Conservation (phyloP, 345 rosid species). For the Lepidium aucheri region DNA sequence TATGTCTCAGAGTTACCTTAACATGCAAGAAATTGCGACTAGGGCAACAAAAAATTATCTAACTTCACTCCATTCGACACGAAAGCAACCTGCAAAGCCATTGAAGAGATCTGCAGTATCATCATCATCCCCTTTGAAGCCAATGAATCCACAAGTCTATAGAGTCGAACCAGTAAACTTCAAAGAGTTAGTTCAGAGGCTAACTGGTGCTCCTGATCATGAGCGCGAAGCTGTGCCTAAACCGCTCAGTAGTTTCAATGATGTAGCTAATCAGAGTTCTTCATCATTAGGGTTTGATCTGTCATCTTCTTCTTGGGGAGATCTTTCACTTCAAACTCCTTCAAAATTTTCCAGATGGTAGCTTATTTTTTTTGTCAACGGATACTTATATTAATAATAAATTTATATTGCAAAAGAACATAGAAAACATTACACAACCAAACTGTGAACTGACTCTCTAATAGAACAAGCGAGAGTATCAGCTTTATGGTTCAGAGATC, state of each 20-base stretch:
- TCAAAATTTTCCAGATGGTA: constrained; percentile 10
- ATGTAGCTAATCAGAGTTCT: constrained; percentile 1
- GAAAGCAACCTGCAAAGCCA: constrained; percentile 46
- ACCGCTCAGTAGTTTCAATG: neutral
- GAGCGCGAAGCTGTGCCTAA: constrained; percentile 8
- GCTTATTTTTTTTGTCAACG: no score
- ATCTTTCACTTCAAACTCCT: constrained; percentile 14
- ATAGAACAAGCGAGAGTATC: no score
- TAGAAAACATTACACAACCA: no score
- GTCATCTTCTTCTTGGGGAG: constrained; percentile 15
- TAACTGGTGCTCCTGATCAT: constrained; percentile 48
- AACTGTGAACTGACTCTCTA: no score
- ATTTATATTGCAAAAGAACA: no score
- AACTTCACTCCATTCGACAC: constrained; percentile 46
- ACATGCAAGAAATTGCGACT: neutral
- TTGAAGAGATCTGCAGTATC: constrained; percentile 57
- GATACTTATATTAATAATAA: no score
- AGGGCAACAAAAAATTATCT: constrained; percentile 20
- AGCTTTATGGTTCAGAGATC: no score
- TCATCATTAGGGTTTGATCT: constrained; percentile 2
- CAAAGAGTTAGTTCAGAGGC: constrained; percentile 77
- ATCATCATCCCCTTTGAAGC: constrained; percentile 36
- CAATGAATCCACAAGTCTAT: constrained; percentile 64
- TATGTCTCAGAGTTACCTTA: constrained; percentile 1
- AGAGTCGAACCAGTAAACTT: constrained; percentile 66